Percentiles rank a stretch among this genome's conserved stretches.
Conservation (phyloP, 768 basidiomycete species). For the Gelatoporia subvermispora region DNA sequence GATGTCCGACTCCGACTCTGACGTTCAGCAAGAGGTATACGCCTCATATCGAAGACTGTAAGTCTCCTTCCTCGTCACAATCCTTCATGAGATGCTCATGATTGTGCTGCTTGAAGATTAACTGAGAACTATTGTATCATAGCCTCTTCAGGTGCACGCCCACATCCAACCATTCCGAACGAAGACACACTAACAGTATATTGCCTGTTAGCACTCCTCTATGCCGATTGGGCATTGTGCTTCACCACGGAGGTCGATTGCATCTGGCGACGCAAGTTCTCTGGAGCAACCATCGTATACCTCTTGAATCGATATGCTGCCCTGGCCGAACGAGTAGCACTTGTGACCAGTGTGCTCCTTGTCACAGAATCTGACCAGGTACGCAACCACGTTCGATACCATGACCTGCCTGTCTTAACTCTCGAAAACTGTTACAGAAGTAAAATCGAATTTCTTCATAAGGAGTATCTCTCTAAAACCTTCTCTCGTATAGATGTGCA, state of each 20-base stretch:
- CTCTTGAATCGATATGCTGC: slow-evolving; percentile 11
- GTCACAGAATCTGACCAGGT: slow-evolving; percentile 9
- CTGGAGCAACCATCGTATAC: slow-evolving; percentile 12
- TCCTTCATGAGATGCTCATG: too few species aligned
- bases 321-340: slow-evolving; percentile 10
- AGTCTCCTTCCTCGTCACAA: neutral
- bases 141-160: neutral
- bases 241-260: slow-evolving; percentile 11
- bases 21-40: neutral
- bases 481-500: slow-evolving; percentile 7
- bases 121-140: neutral
- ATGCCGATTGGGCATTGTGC: slow-evolving; percentile 7
- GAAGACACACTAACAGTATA: too few species aligned
- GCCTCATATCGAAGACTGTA: neutral
- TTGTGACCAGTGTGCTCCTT: slow-evolving; percentile 12
- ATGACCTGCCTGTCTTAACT: too few species aligned
- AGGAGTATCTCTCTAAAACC: neutral
- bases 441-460: too few species aligned
- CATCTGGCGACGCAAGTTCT: slow-evolving; percentile 13
- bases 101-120: neutral
- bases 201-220: slow-evolving; percentile 7
- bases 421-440: too few species aligned
- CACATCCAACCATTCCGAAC: neutral
- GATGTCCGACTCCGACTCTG: neutral
- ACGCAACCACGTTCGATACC: neutral